Percentiles rank a stretch among this genome's conserved stretches.
phyloP scores from a whole-genome alignment of 345 rosid species.

The Raphanus sativus region DNA sequence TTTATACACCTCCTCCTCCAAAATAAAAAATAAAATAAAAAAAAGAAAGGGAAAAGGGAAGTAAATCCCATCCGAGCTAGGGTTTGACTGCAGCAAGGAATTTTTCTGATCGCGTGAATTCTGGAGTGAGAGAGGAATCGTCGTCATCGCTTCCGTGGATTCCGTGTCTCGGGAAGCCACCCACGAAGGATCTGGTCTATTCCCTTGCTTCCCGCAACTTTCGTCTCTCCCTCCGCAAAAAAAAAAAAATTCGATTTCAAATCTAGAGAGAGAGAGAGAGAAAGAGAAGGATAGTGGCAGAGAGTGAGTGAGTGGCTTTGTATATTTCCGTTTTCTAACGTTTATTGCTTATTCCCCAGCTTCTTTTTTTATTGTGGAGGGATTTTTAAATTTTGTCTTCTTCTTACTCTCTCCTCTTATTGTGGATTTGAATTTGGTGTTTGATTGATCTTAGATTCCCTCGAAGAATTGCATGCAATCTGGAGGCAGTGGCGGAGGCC shows the following conservation, averaged over 20 bases:
- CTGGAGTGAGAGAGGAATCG: constrained; percentile 35
- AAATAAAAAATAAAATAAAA: not conserved
- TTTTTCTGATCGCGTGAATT: constrained; percentile 45
- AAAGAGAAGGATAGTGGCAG: constrained; percentile 8
- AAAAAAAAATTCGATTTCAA: constrained; percentile 23
- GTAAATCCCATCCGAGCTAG: constrained; percentile 38
- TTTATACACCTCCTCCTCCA: not conserved
- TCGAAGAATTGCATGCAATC: constrained; percentile 50
- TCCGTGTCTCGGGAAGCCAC: constrained; percentile 35
- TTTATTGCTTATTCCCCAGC: constrained; percentile 58
- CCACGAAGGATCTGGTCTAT: constrained; percentile 42
- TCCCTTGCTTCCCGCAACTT: constrained; percentile 47
- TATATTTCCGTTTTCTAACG: constrained; percentile 42
- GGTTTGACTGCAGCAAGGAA: constrained; percentile 50
- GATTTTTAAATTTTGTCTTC: constrained; percentile 39
- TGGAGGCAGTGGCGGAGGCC: constrained; percentile 77
- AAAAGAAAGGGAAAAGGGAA: not conserved
- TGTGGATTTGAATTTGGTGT: constrained; percentile 18
- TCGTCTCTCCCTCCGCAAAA: constrained; percentile 28
- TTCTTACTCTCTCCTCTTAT: not conserved
- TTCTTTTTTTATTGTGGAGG: constrained; percentile 48
- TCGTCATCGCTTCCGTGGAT: constrained; percentile 48
- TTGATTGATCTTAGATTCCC: not conserved
- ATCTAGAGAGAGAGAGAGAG: constrained; percentile 37
- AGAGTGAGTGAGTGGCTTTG: constrained; percentile 4